phyloP scores from a whole-genome alignment of 768 basidiomycete species.

The Lanmaoa rubissima region DNA sequence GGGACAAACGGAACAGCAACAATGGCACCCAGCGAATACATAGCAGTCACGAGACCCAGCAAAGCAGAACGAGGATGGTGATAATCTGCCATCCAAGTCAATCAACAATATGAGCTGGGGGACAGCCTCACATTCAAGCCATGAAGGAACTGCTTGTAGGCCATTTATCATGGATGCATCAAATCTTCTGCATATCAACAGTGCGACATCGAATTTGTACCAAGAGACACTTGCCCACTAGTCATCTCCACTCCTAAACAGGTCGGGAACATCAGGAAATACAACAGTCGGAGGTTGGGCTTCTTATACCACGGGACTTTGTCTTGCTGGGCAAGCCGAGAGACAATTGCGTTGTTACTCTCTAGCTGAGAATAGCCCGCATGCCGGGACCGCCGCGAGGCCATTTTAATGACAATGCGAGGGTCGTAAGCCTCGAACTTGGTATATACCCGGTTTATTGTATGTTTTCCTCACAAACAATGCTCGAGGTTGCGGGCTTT shows the following conservation, averaged over 20 bases:
- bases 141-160: conserved; percentile 56
- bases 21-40: conserved; percentile 59
- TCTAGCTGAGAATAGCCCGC: not conserved
- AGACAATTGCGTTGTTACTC: conserved; percentile 8
- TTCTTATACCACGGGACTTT: conserved; percentile 59
- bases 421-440: not conserved
- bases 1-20: conserved; percentile 43
- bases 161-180: conserved; percentile 61
- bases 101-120: not conserved
- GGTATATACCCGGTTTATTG: too few species aligned
- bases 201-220: not conserved
- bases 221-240: conserved; percentile 2
- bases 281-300: conserved; percentile 52
- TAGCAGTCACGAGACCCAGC: conserved; percentile 55
- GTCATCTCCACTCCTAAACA: conserved; percentile 12
- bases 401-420: not conserved
- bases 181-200: conserved; percentile 1
- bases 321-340: conserved; percentile 36
- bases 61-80: conserved; percentile 51
- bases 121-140: conserved; percentile 46
- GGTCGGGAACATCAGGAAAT: conserved; percentile 52
- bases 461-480: too few species aligned
- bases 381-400: not conserved
- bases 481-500: too few species aligned
- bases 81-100: conserved; percentile 40